These are phyloP conservation scores for Butyriboletus loyo DNA, from an alignment of 768 basidiomycete genomes.

Conservation along the genomic window DNA sequence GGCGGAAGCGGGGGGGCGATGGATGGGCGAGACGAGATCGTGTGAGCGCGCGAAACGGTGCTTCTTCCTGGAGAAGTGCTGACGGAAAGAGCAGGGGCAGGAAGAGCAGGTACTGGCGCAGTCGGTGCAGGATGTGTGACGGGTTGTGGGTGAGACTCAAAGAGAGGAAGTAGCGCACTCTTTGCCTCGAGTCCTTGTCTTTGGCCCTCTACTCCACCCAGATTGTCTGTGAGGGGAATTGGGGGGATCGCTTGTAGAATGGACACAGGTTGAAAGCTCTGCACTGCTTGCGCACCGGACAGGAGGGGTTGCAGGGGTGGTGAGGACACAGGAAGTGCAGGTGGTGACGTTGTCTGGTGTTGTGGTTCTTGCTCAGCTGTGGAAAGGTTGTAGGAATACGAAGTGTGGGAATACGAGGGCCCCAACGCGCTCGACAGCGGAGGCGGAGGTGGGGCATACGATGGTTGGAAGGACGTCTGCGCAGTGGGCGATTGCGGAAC, in stretches of 20 bases:
- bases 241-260: slow-evolving; percentile 14
- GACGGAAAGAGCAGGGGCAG: slow-evolving; percentile 19
- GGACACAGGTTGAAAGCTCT: slow-evolving; percentile 21
- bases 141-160: slow-evolving; percentile 17
- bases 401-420: slow-evolving; percentile 15
- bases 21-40: slow-evolving; percentile 23
- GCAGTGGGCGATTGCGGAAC: slow-evolving; percentile 25
- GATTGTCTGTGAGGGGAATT: neutral
- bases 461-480: slow-evolving; percentile 29
- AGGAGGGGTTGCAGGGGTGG: slow-evolving; percentile 13
- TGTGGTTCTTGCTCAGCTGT: slow-evolving; percentile 11
- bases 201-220: slow-evolving; percentile 13
- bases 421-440: slow-evolving; percentile 14
- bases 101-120: slow-evolving; percentile 9
- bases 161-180: neutral
- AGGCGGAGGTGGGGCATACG: slow-evolving; percentile 23
- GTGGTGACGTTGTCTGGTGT: slow-evolving; percentile 14
- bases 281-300: slow-evolving; percentile 10
- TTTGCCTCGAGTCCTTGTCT: slow-evolving; percentile 8
- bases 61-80: slow-evolving; percentile 12
- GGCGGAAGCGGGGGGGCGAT: slow-evolving; percentile 13
- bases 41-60: slow-evolving; percentile 27
- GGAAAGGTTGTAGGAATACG: slow-evolving; percentile 10
- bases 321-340: neutral
- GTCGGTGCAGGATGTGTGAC: slow-evolving; percentile 16